Evolutionary conservation across 2,329 filamentous ascomycete genomes (phyloP), one percentile per base, ranked within the genome.

Genomic region (Fusarium transvaalense): DNA sequence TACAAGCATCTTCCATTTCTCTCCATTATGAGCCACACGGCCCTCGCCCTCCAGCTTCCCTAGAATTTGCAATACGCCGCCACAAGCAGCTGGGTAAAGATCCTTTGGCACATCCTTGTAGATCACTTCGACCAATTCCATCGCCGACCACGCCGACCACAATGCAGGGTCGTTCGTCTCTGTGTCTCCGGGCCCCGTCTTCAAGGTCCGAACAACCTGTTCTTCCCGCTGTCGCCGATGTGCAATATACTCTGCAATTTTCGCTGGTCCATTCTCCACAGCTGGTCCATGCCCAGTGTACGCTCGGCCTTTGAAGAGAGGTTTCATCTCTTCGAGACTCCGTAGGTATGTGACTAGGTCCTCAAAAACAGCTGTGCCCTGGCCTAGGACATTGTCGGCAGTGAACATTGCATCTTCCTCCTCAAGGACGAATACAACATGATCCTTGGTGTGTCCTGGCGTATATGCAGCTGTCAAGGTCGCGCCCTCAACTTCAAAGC

Each of bases 231-330:
- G 86, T 73, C 88, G 86, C 32, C 95, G 86, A 80, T 98, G 96
- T 63, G 83, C 78, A 70, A 98, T 92, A 76, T 99, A 98, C 78
- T 97, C 93, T 21, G 81, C 73, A 54, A 98, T 91, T 76, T 89
- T 95, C 25, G 81, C 82, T 25, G 84, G 86, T 0, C 92, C 92
- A 65, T 96, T 86, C 37, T 89, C 86, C 25, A 98, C 84, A 5
- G 96, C 88, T 0, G 90, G 86, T 0, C 96, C 96, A 75, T 99
- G 96, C 6, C 92, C 95, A 0, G 96, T 95, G 77, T 97, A 98
- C 3, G 90, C 93, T 47, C 88, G 83, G 2, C 92, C 91, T 1
- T 78, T 79, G 71, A 92, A 92, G 9, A 89, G 81, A 23, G 79
- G 78, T 45, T 84, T 82, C 93, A 97, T 96, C 67, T 84, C 84